These are phyloP conservation scores for Guillardia theta DNA, from an alignment of 78 protist species.

Conservation along the genomic window DNA sequence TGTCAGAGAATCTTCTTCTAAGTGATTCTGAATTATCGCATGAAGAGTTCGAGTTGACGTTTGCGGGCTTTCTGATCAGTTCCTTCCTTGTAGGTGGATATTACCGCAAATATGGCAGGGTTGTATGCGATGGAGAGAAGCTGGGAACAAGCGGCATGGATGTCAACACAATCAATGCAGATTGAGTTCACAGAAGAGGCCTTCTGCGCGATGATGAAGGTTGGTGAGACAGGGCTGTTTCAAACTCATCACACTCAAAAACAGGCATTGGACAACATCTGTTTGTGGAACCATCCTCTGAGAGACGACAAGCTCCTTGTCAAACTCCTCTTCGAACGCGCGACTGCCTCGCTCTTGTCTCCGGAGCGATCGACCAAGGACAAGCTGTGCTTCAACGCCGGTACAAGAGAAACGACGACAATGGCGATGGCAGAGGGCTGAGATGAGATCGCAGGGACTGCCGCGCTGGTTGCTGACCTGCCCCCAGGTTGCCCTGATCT, in stretches of 20 bases:
- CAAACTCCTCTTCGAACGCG: not conserved
- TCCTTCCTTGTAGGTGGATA: not conserved
- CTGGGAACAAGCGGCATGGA: not conserved
- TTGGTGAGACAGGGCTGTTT: not conserved
- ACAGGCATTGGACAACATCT: not conserved
- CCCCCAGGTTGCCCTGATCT: not conserved
- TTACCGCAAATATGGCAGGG: not conserved
- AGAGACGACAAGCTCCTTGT: not conserved
- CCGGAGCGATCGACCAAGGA: not conserved
- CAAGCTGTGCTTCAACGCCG: not conserved
- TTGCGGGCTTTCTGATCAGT: not conserved
- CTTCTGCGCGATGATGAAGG: constrained; percentile 9
- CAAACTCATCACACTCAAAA: not conserved
- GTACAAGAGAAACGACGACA: too few relatives aligned
- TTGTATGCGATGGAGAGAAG: not conserved
- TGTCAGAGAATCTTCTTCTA: too few relatives aligned
- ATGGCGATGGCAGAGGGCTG: too few relatives aligned
- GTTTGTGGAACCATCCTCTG: not conserved
- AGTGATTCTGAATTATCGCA: not conserved
- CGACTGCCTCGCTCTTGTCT: not conserved
- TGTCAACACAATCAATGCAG: not conserved
- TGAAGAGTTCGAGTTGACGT: not conserved
- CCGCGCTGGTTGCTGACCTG: not conserved
- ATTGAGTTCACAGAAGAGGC: not conserved
- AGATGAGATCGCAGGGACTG: too few relatives aligned